phyloP scores from a whole-genome alignment of 2,329 filamentous ascomycete species.

The Fonsecaea pedrosoi region DNA sequence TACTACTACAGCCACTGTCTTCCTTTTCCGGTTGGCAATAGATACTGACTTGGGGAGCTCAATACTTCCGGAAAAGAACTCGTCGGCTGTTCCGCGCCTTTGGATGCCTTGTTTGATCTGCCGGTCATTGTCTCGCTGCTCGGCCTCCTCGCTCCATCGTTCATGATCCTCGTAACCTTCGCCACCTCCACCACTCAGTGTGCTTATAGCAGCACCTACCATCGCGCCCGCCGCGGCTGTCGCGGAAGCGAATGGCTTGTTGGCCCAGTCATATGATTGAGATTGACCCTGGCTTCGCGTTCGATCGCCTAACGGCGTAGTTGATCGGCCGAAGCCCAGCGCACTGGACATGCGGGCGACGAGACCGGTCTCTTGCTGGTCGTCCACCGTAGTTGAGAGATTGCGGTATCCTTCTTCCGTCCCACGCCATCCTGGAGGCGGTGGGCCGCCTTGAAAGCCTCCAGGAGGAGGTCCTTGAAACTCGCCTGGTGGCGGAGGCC shows the following conservation, averaged over 20 bases:
- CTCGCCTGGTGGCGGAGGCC: slow-evolving; percentile 38
- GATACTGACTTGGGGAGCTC: slow-evolving; percentile 31
- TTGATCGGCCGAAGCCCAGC: slow-evolving; percentile 63
- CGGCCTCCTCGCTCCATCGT: slow-evolving; percentile 89
- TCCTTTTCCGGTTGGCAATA: slow-evolving; percentile 57
- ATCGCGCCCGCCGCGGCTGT: slow-evolving; percentile 82
- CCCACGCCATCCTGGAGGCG: slow-evolving; percentile 40
- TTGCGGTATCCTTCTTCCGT: slow-evolving; percentile 46
- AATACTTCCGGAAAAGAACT: slow-evolving; percentile 40
- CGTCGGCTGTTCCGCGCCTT: slow-evolving; percentile 43
- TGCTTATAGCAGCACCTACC: slow-evolving; percentile 80
- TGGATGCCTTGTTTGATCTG: slow-evolving; percentile 34
- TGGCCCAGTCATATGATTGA: slow-evolving; percentile 83
- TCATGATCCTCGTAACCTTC: slow-evolving; percentile 83
- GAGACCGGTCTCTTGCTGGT: slow-evolving; percentile 63
- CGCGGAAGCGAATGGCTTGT: slow-evolving; percentile 79
- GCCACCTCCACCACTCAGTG: slow-evolving; percentile 83
- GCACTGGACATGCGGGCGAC: slow-evolving; percentile 80
- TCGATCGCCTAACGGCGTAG: slow-evolving; percentile 64
- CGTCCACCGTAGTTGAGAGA: slow-evolving; percentile 44
- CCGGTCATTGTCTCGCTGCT: slow-evolving; percentile 62
- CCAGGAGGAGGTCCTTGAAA: slow-evolving; percentile 36
- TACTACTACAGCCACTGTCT: slow-evolving; percentile 85
- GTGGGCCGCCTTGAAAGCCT: slow-evolving; percentile 39
- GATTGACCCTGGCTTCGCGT: slow-evolving; percentile 65